Conservation (phyloP, 2,329 filamentous ascomycete genomes). For the Venturia oleaginea region DNA sequence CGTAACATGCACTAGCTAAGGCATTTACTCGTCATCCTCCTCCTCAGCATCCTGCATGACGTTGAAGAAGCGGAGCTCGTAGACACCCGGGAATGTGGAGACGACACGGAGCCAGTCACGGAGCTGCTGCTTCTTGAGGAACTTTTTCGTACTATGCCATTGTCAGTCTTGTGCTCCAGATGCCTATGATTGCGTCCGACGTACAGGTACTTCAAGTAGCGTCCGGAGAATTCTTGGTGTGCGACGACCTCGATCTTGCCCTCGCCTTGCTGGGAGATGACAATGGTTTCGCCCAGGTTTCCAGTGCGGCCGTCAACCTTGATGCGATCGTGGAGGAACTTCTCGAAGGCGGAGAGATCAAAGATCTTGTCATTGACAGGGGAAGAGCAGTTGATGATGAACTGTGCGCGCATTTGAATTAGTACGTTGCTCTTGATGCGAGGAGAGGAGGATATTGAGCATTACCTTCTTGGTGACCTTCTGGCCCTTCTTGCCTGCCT, state of each 20-base stretch:
- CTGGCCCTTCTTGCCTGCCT: conserved; percentile 41
- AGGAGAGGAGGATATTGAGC: conserved; percentile 9
- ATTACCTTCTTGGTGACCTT: conserved; percentile 81
- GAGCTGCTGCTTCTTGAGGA: conserved; percentile 99
- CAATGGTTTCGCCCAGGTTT: conserved; percentile 90
- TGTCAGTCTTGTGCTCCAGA: background rate
- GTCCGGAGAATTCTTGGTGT: conserved; percentile 95
- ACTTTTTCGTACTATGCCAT: conserved; percentile 89
- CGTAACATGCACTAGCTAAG: background rate
- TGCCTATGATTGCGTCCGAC: conserved; percentile 29
- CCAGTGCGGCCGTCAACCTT: conserved; percentile 98
- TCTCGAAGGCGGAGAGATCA: conserved; percentile 96
- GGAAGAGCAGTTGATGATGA: conserved; percentile 98
- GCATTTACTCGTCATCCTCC: conserved; percentile 90
- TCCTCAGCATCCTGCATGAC: conserved; percentile 97
- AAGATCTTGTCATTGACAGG: conserved; percentile 99
- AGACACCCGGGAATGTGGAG: conserved; percentile 94
- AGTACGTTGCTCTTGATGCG: conserved; percentile 14
- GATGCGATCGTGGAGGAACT: conserved; percentile 99
- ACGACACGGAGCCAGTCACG: conserved; percentile 99
- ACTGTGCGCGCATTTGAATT: conserved; percentile 44
- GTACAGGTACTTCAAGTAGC: conserved; percentile 99
- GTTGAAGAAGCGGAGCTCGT: conserved; percentile 99
- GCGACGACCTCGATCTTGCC: conserved; percentile 97
- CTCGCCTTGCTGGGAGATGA: conserved; percentile 83